Base-by-base conservation (phyloP, 1,284 basidiomycete genomes). In the Microbotryum saponariae region DNA sequence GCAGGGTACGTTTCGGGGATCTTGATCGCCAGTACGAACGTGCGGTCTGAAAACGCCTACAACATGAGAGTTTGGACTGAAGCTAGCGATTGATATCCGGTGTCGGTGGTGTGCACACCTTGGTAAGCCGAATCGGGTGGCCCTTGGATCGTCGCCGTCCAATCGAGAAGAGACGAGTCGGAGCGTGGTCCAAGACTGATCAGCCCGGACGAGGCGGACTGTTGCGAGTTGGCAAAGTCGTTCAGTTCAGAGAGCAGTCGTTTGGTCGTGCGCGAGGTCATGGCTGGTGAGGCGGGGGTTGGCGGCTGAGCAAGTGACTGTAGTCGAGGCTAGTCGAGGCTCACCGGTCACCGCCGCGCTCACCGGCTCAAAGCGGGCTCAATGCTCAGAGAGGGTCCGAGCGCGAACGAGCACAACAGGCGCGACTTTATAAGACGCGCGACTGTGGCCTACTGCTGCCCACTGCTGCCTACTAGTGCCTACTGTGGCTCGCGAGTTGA, bases 1-100 rank as follows among this genome's bases (percentile, higher is more conserved):
- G 55, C 29, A 18, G 59, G 59, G 49, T 61, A 61, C 20, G 48
- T n/a, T 12, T 47, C 18, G 9, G 59, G 59, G 12, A 61, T 48
- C 25, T 25, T 23, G 29, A 61, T 57, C 33, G 18, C 10, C n/a
- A 61, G 18, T 3, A 6, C 14, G 21, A 61, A 57, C 23, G 37
- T 55, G 21, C 20, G 23, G 3, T 42, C 58, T 59, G 47, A 7
- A 16, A 16, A 7, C 12, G 25, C 6, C 2, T 49, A 8, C 6
- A 31, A 51, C 18, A 29, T 33, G 14, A 12, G 48, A 10, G 9
- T 12, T 23, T 3, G 18, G 37, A 29, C 12, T n/a, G 21, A 18
- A 51, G 20, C 12, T 5, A 51, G 21, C 4, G 9, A 31, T 6
- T 10, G 31, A 31, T 31, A 10, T 31, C 8, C 31, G 7, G 31